Base-by-base conservation (phyloP, 202 grass and related monocot species). In the Thinopyrum obtusiflorum region DNA sequence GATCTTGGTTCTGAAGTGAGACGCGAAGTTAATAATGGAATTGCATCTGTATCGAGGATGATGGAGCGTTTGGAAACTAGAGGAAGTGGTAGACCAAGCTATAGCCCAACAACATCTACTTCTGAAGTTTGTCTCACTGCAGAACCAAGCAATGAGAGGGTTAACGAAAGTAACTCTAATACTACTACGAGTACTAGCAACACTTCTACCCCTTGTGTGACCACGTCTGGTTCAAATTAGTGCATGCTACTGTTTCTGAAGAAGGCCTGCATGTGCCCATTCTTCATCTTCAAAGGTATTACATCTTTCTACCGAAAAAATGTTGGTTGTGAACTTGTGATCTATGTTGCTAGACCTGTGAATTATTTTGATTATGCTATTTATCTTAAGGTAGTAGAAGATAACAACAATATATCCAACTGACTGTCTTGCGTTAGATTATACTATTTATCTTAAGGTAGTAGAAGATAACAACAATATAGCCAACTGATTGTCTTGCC, bases 1-100 rank as follows among this genome's bases (percentile, higher is more conserved):
- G 94, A 99, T 88, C 91, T 94, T 84, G 88, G 92, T 89, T 97
- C 92, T 63, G 93, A 99, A 91, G 92, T 94, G 23, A 97, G 84
- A 55, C 89, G 90, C 84, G 90, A 99, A 83, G 92, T 96, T 80
- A 97, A 92, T 89, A 88, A 91, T 88, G 93, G 94, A 93, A 90
- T 93, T 79, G 89, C 94, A 2, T 92, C 84, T 7, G 93, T 94
- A 40, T 97, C 97, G 61, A 82, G 90, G 84, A 94, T 96, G 86
- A 91, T 94, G 94, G 92, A 94, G 78, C 91, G 83, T 9, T 84
- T 97, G 35, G 93, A 99, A 86, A 88, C 90, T 81, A 97, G 91
- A 88, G 90, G 93, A 31, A 79, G 44, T 81, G 26, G 80, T 86
- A 90, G 86, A 85, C 62, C 78, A 67, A 59, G 46, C 11, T 87